phyloP scores from a whole-genome alignment of 306 rosid species.

The Prunus salicina region DNA sequence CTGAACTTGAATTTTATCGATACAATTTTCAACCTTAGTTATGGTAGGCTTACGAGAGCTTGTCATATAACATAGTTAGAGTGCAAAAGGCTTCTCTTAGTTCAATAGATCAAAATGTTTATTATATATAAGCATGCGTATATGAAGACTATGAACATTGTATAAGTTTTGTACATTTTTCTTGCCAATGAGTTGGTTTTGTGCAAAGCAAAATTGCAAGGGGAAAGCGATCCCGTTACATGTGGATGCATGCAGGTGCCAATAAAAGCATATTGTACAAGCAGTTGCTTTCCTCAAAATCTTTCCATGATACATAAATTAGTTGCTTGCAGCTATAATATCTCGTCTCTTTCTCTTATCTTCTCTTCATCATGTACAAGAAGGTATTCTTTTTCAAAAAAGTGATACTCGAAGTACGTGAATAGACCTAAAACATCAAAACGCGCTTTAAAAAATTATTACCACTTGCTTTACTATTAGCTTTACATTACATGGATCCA shows the following conservation, averaged over 20 bases:
- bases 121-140: too few relatives aligned
- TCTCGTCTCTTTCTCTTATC: neutral
- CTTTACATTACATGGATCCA: constrained; percentile 28
- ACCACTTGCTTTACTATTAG: constrained; percentile 13
- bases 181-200: too few relatives aligned
- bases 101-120: too few relatives aligned
- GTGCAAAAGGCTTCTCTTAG: too few relatives aligned
- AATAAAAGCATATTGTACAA: neutral
- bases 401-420: constrained; percentile 8
- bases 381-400: constrained; percentile 41
- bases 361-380: constrained; percentile 24
- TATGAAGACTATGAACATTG: too few relatives aligned
- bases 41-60: too few relatives aligned
- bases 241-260: neutral
- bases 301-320: neutral
- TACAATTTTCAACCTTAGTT: too few relatives aligned
- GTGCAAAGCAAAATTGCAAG: neutral
- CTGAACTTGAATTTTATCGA: too few relatives aligned
- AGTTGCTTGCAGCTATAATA: constrained; percentile 31
- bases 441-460: constrained; percentile 15
- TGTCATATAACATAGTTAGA: too few relatives aligned
- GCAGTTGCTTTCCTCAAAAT: neutral
- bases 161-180: too few relatives aligned
- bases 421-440: constrained; percentile 19
- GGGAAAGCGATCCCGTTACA: neutral